A percentile compares a stretch with the other conserved stretches of the same genome.
Evolutionary conservation across 2,329 filamentous ascomycete species (phyloP).

Genomic region (Plenodomus lindquistii): DNA sequence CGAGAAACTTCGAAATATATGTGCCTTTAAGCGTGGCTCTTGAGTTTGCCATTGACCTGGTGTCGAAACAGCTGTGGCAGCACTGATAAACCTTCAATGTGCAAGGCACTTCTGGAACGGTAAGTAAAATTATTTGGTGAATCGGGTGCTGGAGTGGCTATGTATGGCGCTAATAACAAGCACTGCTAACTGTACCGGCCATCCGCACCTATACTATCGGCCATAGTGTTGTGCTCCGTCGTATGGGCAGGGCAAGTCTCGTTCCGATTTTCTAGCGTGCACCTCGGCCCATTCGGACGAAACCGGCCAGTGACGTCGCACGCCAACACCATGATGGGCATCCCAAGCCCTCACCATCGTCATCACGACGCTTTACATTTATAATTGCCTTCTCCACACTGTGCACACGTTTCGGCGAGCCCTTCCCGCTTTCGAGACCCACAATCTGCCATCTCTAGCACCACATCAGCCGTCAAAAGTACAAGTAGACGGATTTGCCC

Average conservation of each 20-base stretch:
- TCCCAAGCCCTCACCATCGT: slow-evolving; percentile 64
- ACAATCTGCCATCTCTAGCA: background rate
- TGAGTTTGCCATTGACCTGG: too few relatives aligned
- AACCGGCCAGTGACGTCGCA: slow-evolving; percentile 69
- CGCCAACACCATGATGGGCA: slow-evolving; percentile 64
- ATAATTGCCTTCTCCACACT: slow-evolving; percentile 20
- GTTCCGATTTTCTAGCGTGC: slow-evolving; percentile 2
- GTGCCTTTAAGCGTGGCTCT: too few relatives aligned
- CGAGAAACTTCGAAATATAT: too few relatives aligned
- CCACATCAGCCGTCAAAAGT: background rate
- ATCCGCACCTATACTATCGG: too few relatives aligned
- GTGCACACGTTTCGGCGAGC: slow-evolving; percentile 10
- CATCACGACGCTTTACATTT: slow-evolving; percentile 42
- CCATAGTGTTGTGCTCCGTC: too few relatives aligned
- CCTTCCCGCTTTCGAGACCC: slow-evolving; percentile 4
- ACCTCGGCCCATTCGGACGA: slow-evolving; percentile 24
- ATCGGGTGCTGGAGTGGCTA: background rate
- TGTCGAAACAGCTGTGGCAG: too few relatives aligned
- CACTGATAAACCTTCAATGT: too few relatives aligned
- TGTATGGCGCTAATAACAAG: background rate
- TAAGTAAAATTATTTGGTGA: background rate
- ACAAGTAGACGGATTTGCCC: slow-evolving; percentile 4
- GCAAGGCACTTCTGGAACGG: too few relatives aligned
- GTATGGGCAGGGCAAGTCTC: slow-evolving; percentile 11
- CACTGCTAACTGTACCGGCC: background rate